Evolutionary conservation across 306 rosid genomes (phyloP), one percentile per base, ranked within the genome.

Genomic region (Adenanthera pavonina): DNA sequence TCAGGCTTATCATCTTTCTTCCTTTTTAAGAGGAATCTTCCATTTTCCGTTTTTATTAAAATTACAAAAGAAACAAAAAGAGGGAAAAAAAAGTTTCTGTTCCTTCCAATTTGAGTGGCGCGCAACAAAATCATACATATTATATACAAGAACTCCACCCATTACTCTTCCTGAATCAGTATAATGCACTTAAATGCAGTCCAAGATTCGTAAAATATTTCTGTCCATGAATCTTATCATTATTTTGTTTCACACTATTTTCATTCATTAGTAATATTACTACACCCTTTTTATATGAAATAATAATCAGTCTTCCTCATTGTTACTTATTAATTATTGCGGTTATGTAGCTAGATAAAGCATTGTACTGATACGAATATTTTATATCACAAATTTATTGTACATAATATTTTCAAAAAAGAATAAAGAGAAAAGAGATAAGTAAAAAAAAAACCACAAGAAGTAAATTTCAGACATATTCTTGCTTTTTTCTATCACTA

Each of bases 11-110:
- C 49, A 10, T 14, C 64, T 12, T 67, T 40, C 1, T 33, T 66
- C 5, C 36, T 81, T 25, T 82, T 82, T 76, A 76, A 7, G 7
- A 51, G 48, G 83, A 78, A 75, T 60, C 78, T 75, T 78, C 68
- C 67, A 20, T 57, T 66, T 74, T 43, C 46, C 30, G 30, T 25
- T 25, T 25, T 25, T 25, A 25, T 25, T 61, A 25, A 47, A 12
- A 46, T 20, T 20, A 1, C 34, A 65, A 53, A 72, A 59, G 38
- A 51, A 77, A 47, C 34, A 47, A 46, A 61, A 64, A 35, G 60
- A 16, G 46, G 6, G 0, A 15, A 7, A 17, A 0, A 57, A 9
- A 19, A 19, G 41, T 34, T 76, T 69, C 57, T 38, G 43, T 33
- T 15, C 11, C 83, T 70, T 77, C 12, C 49, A 77, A 62, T 62